Evolutionary conservation across 768 basidiomycete species (phyloP).

Genomic region (Fistulinella prunicolor): DNA sequence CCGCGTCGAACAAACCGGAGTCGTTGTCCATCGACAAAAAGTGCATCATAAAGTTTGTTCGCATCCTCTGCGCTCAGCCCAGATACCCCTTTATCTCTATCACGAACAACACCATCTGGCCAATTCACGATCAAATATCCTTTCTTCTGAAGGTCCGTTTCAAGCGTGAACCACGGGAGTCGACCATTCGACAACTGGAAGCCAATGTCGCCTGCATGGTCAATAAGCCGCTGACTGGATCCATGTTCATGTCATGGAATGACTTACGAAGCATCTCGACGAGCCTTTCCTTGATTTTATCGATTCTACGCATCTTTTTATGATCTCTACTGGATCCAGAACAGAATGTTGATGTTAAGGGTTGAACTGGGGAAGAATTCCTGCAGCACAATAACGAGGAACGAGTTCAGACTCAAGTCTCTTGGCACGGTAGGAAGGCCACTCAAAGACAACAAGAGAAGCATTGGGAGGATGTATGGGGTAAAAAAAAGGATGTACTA

Average conservation of each 20-base stretch:
- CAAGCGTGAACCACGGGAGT: slow-evolving; percentile 13
- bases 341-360: not conserved
- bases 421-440: not conserved
- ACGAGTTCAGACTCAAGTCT: not conserved
- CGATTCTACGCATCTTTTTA: not conserved
- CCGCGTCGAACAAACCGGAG: not conserved
- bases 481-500: too few species aligned
- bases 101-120: slow-evolving; percentile 3
- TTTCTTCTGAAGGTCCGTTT: not conserved
- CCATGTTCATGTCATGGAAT: not conserved
- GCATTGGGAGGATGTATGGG: too few species aligned
- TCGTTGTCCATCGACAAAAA: slow-evolving; percentile 2
- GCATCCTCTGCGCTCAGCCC: slow-evolving; percentile 5
- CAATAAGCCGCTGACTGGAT: not conserved
- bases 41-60: slow-evolving; percentile 6
- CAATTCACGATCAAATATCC: slow-evolving; percentile 8
- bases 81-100: slow-evolving; percentile 5
- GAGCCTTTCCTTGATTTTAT: slow-evolving; percentile 2
- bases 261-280: slow-evolving; percentile 11
- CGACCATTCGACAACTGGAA: slow-evolving; percentile 4
- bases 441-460: too few species aligned
- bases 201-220: slow-evolving; percentile 2
- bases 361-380: too few species aligned
- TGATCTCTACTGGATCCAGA: not conserved
- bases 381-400: not conserved